Evolutionary conservation across 2,329 filamentous ascomycete species (phyloP), one percentile per base, ranked within the genome.

Genomic region (Aspergillus vadensis): DNA sequence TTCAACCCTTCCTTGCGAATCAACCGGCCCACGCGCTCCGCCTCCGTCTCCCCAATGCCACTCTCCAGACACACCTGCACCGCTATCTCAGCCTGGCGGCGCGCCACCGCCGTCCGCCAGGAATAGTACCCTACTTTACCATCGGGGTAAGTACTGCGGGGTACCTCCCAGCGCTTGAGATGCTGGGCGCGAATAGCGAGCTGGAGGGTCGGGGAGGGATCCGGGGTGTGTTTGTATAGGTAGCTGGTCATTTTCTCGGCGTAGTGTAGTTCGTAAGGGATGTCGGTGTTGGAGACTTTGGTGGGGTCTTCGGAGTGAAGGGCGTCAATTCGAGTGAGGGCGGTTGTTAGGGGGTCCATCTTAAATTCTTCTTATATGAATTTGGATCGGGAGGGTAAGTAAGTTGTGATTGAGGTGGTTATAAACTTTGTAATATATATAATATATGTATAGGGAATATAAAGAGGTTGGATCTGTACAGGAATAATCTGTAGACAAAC

Each of bases 121-220:
- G 83, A 81, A 64, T 92, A 85, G 74, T 96, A 96, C 9, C 92
- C 92, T 0, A 85, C 72, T 65, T 88, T 87, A 1, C 88, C 93
- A 81, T 86, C 86, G 6, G 91, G 90, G 75, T 91, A 94, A 39
- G 82, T 85, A 65, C 81, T 79, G 52, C 91, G 88, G 0, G 91
- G 90, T 1, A 94, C 85, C 76, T 96, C 90, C 91, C 91, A 96
- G 77, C 91, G 87, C 56, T 88, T 85, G 69, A 96, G 91, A 76
- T 96, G 92, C 75, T 96, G 92, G 10, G 91, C 91, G 65, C 91
- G 88, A 66, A 92, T 89, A 17, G 92, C 92, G 50, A 95, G 82
- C 63, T 86, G 86, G 57, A 96, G 81, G 23, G 85, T 77, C 1
- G 88, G 87, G 2, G 88, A 86, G 1, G 91, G 87, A 27, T 80